phyloP scores from a whole-genome alignment of 805 yeast genomes.

The Metschnikowia amazonensis region DNA sequence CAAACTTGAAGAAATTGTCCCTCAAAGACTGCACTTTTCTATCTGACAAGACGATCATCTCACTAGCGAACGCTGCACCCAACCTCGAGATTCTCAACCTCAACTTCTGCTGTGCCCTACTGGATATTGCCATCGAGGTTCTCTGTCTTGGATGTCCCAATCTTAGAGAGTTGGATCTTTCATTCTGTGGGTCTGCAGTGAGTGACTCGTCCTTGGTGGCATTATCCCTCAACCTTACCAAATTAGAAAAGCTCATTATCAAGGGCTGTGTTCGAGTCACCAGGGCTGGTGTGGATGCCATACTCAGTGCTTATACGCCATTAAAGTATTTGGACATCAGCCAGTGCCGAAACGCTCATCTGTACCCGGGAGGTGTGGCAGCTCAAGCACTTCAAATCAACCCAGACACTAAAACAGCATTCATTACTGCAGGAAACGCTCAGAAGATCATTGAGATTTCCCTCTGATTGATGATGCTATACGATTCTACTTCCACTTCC shows the following conservation, averaged over 20 bases:
- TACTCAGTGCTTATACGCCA: slow-evolving; percentile 53
- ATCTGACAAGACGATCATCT: slow-evolving; percentile 59
- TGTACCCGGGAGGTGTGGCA: slow-evolving; percentile 55
- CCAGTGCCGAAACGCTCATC: slow-evolving; percentile 68
- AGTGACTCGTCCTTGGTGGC: slow-evolving; percentile 65
- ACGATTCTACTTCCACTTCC: neutral
- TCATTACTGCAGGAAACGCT: slow-evolving; percentile 51
- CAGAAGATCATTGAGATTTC: slow-evolving; percentile 57
- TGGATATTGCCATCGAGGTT: slow-evolving; percentile 66
- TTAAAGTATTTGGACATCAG: slow-evolving; percentile 56
- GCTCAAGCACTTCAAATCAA: slow-evolving; percentile 52
- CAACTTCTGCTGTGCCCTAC: slow-evolving; percentile 71
- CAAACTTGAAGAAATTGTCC: slow-evolving; percentile 48
- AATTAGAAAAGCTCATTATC: slow-evolving; percentile 46
- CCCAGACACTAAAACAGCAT: slow-evolving; percentile 53
- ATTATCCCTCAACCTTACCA: slow-evolving; percentile 51
- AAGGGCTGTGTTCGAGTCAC: slow-evolving; percentile 77
- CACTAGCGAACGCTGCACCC: slow-evolving; percentile 59
- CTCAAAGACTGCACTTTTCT: slow-evolving; percentile 72
- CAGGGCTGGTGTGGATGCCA: slow-evolving; percentile 68
- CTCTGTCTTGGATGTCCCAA: slow-evolving; percentile 62
- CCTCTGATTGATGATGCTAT: slow-evolving; percentile 25
- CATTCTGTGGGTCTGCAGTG: slow-evolving; percentile 78
- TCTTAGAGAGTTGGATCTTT: slow-evolving; percentile 50
- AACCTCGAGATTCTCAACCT: slow-evolving; percentile 54